Evolutionary conservation across 371 early-diverging fungal species (phyloP), one percentile per base, ranked within the genome.

Genomic region (Rhizomucor pusillus): DNA sequence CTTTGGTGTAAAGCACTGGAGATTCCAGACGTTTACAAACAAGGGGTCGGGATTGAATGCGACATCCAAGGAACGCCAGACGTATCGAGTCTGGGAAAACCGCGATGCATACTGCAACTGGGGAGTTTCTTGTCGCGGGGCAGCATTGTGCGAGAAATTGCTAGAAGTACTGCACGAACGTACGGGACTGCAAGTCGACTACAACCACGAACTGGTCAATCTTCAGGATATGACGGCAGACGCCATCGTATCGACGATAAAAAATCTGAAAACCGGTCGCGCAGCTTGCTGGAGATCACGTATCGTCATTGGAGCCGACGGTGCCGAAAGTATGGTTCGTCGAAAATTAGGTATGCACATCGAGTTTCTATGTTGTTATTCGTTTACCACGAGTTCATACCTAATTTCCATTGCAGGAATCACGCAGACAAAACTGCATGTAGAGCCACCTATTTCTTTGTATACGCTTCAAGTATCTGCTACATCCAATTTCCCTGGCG

Each of bases 261-360:
- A 59, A 16, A 34, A 71, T 46, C 46, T 50, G 10, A 40, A 61
- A 34, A 60, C 70, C 39, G 56, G 59, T 12, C 29, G 58, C 24
- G 43, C 56, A 6, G 22, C 53, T 16, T 53, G 59, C 18, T 65
- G 61, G 63, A 61, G 62, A 43, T 54, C 69, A 12, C 52, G 63
- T 2, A 47, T 61, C 3, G 46, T 75, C 7, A 61, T 75, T 59
- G 69, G 63, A 3, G 71, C 71, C 9, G 71, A 75, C 36, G 71
- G 69, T 34, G 50, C 37, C 16, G 43, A 62, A 10, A 69, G 69
- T 22, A 58, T 69, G 36, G 57, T 71, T 13, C 64, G 75, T 54
- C 71, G 63, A 50, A 61, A 65, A 43, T 33, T 75, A 56, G 75
- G 75, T 75, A 70, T 50, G n/a, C n/a, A n/a, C n/a, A n/a, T n/a